Conservation (phyloP, 352 stramenopile species). For the Pythium vanterpoolii region DNA sequence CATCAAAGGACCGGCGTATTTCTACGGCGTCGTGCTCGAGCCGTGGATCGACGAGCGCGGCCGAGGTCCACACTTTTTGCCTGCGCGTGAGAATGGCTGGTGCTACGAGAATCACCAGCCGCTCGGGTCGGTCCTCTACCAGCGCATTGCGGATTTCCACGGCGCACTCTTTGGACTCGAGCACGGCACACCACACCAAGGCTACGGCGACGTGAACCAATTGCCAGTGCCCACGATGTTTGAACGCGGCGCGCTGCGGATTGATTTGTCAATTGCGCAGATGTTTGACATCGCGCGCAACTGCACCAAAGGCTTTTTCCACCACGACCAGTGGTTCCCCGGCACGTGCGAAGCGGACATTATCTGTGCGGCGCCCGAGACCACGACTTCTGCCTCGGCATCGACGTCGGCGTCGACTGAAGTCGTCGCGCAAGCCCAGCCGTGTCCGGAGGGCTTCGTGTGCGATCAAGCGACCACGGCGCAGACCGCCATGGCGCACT, state of each 20-base stretch:
- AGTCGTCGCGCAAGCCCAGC: constrained; percentile 77
- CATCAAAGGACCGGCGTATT: constrained; percentile 77
- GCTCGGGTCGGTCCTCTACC: constrained; percentile 88
- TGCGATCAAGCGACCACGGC: constrained; percentile 92
- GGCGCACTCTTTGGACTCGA: constrained; percentile 93
- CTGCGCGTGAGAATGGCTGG: constrained; percentile 59
- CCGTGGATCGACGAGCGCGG: constrained; percentile 95
- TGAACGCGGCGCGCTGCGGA: constrained; percentile 78
- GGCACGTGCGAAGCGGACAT: constrained; percentile 96
- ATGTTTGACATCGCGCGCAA: constrained; percentile 89
- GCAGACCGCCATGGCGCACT: constrained; percentile 59
- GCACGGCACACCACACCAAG: constrained; percentile 89
- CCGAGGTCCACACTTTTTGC: constrained; percentile 88
- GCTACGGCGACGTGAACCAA: constrained; percentile 87
- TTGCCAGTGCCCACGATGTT: constrained; percentile 82
- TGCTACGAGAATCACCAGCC: constrained; percentile 94
- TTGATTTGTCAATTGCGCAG: constrained; percentile 82
- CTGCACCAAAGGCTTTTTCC: constrained; percentile 92
- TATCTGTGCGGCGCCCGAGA: constrained; percentile 76
- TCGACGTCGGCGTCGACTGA: constrained; percentile 4
- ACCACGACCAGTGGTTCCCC: constrained; percentile 90
- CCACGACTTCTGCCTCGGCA: constrained; percentile 6
- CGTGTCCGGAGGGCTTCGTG: constrained; percentile 93
- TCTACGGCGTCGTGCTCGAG: constrained; percentile 93
- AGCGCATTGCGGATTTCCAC: constrained; percentile 93